Conservation (phyloP, 2,329 filamentous ascomycete species). For the Hypoxylon sp. region DNA sequence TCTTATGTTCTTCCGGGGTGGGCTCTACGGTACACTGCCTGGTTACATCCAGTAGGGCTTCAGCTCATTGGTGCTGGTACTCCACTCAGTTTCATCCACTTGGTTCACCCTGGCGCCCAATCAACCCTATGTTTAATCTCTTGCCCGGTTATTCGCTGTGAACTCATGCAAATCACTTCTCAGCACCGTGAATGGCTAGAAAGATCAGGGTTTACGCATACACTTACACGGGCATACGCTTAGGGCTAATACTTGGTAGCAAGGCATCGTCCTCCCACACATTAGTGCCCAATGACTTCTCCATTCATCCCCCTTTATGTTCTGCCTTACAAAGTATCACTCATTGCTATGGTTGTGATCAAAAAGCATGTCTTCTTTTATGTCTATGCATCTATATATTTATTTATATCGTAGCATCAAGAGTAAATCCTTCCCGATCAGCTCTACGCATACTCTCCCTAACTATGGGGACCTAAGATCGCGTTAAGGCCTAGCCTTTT, state of each 20-base stretch:
- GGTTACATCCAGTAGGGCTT: conserved; percentile 25
- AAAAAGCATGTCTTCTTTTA: not conserved
- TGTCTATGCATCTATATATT: not conserved
- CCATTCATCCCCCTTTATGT: conserved; percentile 3
- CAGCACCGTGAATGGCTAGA: conserved; percentile 22
- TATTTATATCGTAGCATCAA: not conserved
- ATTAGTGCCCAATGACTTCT: conserved; percentile 32
- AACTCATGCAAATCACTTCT: conserved; percentile 9
- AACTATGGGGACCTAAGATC: not conserved
- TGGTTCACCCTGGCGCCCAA: conserved; percentile 22
- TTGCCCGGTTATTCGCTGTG: conserved; percentile 21
- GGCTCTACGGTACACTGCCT: conserved; percentile 15
- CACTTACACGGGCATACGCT: conserved; percentile 10
- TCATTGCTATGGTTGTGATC: conserved; percentile 1
- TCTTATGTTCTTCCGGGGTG: conserved; percentile 18
- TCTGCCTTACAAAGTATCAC: conserved; percentile 14
- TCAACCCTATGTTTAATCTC: conserved; percentile 18
- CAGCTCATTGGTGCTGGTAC: conserved; percentile 18
- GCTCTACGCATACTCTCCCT: not conserved
- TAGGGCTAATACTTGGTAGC: conserved; percentile 5
- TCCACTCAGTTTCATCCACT: conserved; percentile 30
- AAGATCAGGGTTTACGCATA: conserved; percentile 7
- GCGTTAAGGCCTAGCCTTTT: conserved; percentile 5
- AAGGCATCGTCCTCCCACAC: conserved; percentile 15
- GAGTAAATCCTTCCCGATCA: not conserved